Evolutionary conservation across 176 grass and related monocot species (phyloP), one percentile per base, ranked within the genome.

Genomic region (Dendrocalamus sinicus): DNA sequence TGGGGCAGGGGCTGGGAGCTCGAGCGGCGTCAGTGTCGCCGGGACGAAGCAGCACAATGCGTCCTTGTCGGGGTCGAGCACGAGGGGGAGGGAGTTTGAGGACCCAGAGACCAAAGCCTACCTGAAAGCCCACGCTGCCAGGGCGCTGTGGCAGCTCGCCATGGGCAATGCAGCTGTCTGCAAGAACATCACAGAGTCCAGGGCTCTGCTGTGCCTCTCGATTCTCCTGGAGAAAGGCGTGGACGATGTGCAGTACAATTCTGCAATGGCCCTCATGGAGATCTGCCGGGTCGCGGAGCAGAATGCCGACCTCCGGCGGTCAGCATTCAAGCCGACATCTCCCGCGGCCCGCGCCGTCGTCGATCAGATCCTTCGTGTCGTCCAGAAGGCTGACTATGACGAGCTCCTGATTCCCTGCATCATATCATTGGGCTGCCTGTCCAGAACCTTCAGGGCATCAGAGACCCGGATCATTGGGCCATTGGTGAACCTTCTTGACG

Each of bases 161-260:
- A 92, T 20, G 70, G 91, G 88, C 64, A 98, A 98, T n/a, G 37
- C 88, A 0, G 89, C 88, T 57, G 87, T 95, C 62, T 98, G 93
- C 81, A 98, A 95, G 86, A 98, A 85, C 91, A 94, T 98, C 92
- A 98, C 96, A 0, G 93, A 98, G 62, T 98, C 93, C 1, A 87
- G 89, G 64, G 96, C 93, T 4, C 90, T 98, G 22, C 93, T 98
- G 4, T 98, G 93, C 80, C 92, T 98, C 30, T 83, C 96, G 3
- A 69, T 95, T 20, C 86, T 98, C 12, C 85, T 98, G 11, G 93
- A 98, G 70, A 95, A 92, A 40, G 81, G 87, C 35, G 53, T 47
- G 0, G 89, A 86, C 55, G 93, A 95, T 32, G 91, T 98, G 70
- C 75, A 70, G 67, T 92, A 94, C 71, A 95, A 98, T 53, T 91